Evolutionary conservation across 1,284 basidiomycete genomes (phyloP), one percentile per base, ranked within the genome.

Genomic region (Earliella scabrosa): DNA sequence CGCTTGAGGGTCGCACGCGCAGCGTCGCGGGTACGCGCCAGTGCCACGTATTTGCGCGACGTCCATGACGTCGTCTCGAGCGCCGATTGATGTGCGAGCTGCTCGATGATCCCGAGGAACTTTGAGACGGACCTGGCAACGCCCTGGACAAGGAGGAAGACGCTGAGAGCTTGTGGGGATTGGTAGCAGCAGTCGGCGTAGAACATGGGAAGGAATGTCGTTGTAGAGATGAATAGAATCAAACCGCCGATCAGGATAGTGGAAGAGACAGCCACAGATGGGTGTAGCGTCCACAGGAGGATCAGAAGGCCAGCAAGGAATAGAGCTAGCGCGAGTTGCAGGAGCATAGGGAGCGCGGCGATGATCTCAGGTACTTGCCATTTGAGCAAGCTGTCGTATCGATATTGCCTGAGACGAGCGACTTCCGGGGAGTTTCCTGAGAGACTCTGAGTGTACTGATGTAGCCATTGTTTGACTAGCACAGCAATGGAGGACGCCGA

Each of bases 161-260:
- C 39, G 31, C 50, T 52, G 49, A 64, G 60, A 9, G 69, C 57
- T 48, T 69, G 68, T 1, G 69, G 68, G 1, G 68, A 67, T 39
- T 67, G 68, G 59, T 67, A 71, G 20, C 66, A 63, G 44, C 66
- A 69, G 20, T 56, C 48, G 7, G 61, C 5, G 32, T 55, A 63
- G 53, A 67, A 61, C 6, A 58, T 54, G 13, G 69, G 68, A 14
- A 68, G 52, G n/a, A 70, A 40, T 3, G 60, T 65, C 14, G 69
- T 71, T 5, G 34, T 34, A 0, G 45, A 7, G n/a, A 52, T 59
- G 54, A 66, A 65, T 1, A 59, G 8, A 14, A 69, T 45, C 2
- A 63, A 39, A 1, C 57, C 20, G 13, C 49, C 63, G 13, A 66
- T 52, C 5, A 68, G 40, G 23, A 54, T 31, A 3, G 65, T 63